Base-by-base conservation (phyloP, 257 asterid genomes). In the Fraxinus americana region DNA sequence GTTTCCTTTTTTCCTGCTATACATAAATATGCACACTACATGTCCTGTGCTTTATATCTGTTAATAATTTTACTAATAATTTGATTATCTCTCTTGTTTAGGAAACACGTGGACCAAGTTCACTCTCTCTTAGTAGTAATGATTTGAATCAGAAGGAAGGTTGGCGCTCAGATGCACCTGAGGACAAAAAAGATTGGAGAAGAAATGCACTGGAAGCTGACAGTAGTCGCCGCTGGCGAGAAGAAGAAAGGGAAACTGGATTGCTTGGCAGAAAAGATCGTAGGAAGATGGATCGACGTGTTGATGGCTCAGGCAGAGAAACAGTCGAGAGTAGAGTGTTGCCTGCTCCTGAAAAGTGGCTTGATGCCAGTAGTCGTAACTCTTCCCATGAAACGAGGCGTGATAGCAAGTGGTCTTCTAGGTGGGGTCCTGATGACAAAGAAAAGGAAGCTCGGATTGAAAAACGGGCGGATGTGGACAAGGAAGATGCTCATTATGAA, bases 381-480 rank as follows among this genome's bases (percentile, higher is more conserved):
- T 70, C 92, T 76, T 91, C 90, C 54, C 89, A 82, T 84, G 99
- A 96, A 78, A 67, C 94, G 17, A 87, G 92, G 88, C 97, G 98
- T 79, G 99, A 95, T 77, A 88, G 82, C 84, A 95, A 95, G 87
- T 96, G 99, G 99, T 87, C 98, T 67, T 83, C 90, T 52, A 88
- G 97, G 86, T 96, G 99, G 99, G 99, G 99, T 84, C 97, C 97
- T 72, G 97, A 96, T 71, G 97, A 91, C 82, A 95, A 95, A 86
- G 98, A 96, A 77, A 96, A 93, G 88, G 98, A 93, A 80, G 71
- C 86, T 81, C 88, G 92, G 69, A 75, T 81, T 73, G 98, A 93
- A 79, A 93, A 91, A 78, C 87, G 76, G 85, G 72, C 85, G 29
- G 97, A 93, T 82, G 73, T 79, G 59, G 98, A 93, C 81, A 96